Base-by-base conservation (phyloP, 352 stramenopile genomes). In the Globisporangium barbulae region DNA sequence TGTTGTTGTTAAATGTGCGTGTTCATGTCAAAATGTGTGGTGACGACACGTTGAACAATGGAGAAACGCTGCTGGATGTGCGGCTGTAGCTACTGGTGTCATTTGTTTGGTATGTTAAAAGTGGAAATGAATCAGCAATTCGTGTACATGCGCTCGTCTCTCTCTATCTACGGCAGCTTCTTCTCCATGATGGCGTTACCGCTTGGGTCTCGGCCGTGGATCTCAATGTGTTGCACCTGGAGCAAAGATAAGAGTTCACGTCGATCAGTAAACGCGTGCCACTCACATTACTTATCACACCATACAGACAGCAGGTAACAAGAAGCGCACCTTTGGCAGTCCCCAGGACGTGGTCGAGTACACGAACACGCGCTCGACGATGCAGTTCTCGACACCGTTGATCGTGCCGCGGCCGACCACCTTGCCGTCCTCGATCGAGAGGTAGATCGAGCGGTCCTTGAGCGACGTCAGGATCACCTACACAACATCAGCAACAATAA, bases 221-320 rank as follows among this genome's bases (percentile, higher is more conserved):
- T 91, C 78, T 95, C 86, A 73, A 95, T 91, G 83, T 93, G 81
- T 66, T 93, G 78, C 53, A 95, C 85, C 73, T 81, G 47, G 37
- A 15, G 22, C 30, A 21, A 57, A 21, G 12, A 56, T 7, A 57
- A 17, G 8, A 33, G 41, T 22, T 17, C 22, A 30, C 7, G 39
- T 9, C 25, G 15, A 15, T 55, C 10, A 21, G 64, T 22, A 53
- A 45, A 65, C 25, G 35, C 2, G 39, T 45, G 28, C 9, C 35
- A n/a, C 30, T 53, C 48, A 31, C n/a, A 53, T 55, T 17, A 45
- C 47, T 17, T 17, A 3, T 33, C 15, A 15, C 5, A 4, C 31
- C 15, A 37, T 25, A n/a, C 19, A 31, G 13, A 21, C 47, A 21
- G 21, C 13, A 37, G 44, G n/a, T 25, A 58, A 21, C 30, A 54